Evolutionary conservation across 2,329 filamentous ascomycete species (phyloP).

Genomic region (Penicillium italicum): DNA sequence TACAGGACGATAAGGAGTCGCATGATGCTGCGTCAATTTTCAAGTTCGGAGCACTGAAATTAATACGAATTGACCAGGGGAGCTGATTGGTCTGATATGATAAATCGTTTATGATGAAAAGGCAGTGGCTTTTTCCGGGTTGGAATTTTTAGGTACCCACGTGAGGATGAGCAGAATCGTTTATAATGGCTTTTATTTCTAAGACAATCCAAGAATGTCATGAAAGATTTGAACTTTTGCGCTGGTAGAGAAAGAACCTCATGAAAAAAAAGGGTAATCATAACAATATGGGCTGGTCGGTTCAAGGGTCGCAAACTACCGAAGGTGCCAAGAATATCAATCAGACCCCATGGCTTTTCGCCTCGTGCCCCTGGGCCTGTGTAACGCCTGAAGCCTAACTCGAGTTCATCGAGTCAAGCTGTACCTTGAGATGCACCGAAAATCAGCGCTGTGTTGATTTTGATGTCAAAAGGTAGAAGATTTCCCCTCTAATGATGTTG

Average conservation of each 20-base stretch:
- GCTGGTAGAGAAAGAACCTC: slow-evolving; percentile 12
- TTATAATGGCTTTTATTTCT: neutral
- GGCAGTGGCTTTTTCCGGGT: slow-evolving; percentile 8
- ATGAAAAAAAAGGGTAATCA: slow-evolving; percentile 17
- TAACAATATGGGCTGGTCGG: slow-evolving; percentile 25
- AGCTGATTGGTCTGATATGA: slow-evolving; percentile 11
- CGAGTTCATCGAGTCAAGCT: slow-evolving; percentile 15
- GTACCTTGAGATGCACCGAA: slow-evolving; percentile 2
- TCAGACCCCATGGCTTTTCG: slow-evolving; percentile 2
- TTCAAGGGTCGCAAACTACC: slow-evolving; percentile 11
- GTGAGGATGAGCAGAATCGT: neutral
- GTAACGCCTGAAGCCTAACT: slow-evolving; percentile 10
- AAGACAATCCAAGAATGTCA: neutral
- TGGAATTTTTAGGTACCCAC: neutral
- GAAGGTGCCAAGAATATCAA: slow-evolving; percentile 10
- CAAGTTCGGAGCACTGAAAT: neutral
- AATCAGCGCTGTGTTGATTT: slow-evolving; percentile 11
- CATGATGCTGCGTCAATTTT: slow-evolving; percentile 6
- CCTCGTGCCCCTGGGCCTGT: slow-evolving; percentile 8
- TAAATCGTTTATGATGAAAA: neutral
- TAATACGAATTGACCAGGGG: slow-evolving; percentile 1
- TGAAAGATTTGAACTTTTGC: slow-evolving; percentile 20
- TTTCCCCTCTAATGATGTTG: slow-evolving; percentile 14
- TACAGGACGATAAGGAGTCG: neutral
- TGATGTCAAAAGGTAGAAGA: slow-evolving; percentile 8